Evolutionary conservation across 73 alveolate species (phyloP).

Genomic region (Effrenium voratum): DNA sequence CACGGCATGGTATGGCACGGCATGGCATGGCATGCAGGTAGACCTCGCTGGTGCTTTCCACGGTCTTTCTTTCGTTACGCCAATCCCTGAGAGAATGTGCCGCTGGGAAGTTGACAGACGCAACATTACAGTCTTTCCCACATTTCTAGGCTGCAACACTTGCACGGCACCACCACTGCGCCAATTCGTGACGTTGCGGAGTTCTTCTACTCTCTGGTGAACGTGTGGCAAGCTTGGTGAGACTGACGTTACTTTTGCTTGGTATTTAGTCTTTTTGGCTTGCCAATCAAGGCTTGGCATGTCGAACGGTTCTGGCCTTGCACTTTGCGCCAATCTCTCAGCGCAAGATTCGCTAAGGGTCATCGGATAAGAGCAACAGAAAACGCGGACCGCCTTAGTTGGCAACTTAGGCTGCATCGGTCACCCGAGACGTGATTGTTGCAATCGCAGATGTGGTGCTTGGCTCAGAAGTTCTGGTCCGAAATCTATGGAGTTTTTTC

Average conservation of each 20-base stretch:
- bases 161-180: neutral
- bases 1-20: neutral
- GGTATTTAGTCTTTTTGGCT: no score
- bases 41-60: conserved; percentile 63
- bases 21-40: neutral
- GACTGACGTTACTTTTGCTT: no score
- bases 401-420: conserved; percentile 21
- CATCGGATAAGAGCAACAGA: no score
- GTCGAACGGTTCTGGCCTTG: no score
- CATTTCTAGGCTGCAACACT: conserved; percentile 48
- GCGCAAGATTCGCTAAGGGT: no score
- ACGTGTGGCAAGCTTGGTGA: no score
- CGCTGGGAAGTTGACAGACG: no score
- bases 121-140: no score
- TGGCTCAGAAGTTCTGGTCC: neutral
- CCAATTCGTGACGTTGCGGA: conserved; percentile 88
- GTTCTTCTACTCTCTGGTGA: conserved; percentile 86
- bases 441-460: conserved; percentile 19
- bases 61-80: conserved; percentile 40
- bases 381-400: neutral
- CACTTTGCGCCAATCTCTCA: no score
- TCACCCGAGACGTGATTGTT: conserved; percentile 31
- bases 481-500: neutral
- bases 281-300: no score
- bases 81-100: neutral